Evolutionary conservation across 2,329 filamentous ascomycete genomes (phyloP).

Genomic region (Colletotrichum sp.): DNA sequence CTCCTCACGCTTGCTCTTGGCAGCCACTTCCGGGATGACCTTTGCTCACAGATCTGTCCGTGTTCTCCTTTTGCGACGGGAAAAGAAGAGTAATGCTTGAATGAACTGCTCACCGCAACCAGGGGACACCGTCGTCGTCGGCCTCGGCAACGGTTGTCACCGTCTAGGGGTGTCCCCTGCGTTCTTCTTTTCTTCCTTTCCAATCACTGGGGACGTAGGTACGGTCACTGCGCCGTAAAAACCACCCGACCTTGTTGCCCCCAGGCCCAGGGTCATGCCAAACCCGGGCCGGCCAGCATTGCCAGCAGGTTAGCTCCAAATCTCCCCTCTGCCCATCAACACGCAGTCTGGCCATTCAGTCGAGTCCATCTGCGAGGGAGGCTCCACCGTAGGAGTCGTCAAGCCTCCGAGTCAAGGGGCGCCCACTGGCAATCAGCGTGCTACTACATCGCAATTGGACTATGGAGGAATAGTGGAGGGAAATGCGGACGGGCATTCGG

Average conservation of each 20-base stretch:
- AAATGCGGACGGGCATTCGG: slow-evolving; percentile 9
- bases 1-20: not conserved
- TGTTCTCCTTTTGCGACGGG: slow-evolving; percentile 4
- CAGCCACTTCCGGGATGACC: not conserved
- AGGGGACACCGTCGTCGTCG: not conserved
- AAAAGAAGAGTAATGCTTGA: not conserved
- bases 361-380: not conserved
- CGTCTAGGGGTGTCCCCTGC: not conserved
- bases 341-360: not conserved
- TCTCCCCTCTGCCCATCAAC: not conserved
- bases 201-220: not conserved
- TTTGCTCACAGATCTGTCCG: slow-evolving; percentile 14
- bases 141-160: not conserved
- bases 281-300: not conserved
- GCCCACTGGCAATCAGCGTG: not conserved
- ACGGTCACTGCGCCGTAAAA: not conserved
- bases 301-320: not conserved
- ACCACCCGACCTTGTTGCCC: not conserved
- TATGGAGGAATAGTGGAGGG: not conserved
- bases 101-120: not conserved
- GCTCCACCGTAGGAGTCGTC: not conserved
- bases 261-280: not conserved
- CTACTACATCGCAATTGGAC: slow-evolving; percentile 3
- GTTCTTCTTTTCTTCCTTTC: not conserved
- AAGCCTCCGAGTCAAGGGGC: slow-evolving; percentile 4